These are phyloP conservation scores for Fusarium veterinarium DNA, from an alignment of 2,329 filamentous ascomycete species.

Conservation along the genomic window DNA sequence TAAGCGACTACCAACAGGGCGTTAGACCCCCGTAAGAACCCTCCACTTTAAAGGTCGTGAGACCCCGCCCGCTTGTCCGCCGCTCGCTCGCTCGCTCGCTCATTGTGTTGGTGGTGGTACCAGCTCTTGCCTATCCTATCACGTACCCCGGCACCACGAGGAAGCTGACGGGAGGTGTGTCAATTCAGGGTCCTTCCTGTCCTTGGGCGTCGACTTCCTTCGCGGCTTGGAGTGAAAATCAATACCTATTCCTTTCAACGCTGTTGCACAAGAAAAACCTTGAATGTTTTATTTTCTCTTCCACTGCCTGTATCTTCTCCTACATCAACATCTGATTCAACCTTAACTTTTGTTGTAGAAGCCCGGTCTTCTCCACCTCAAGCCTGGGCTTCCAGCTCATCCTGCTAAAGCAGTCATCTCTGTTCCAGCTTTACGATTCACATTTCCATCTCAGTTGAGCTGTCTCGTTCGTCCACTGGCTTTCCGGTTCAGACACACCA, in stretches of 20 bases:
- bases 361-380: constrained; percentile 3
- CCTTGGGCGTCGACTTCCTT: constrained; percentile 6
- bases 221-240: constrained; percentile 25
- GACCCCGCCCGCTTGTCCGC: constrained; percentile 28
- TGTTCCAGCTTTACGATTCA: not conserved
- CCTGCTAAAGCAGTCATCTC: constrained; percentile 3
- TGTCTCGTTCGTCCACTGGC: not conserved
- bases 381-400: constrained; percentile 9
- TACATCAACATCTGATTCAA: constrained; percentile 8
- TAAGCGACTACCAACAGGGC: constrained; percentile 16
- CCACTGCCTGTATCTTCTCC: not conserved
- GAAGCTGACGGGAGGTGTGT: constrained; percentile 23
- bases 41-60: constrained; percentile 7
- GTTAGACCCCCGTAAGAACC: constrained; percentile 17
- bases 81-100: not conserved
- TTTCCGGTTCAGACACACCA: not conserved
- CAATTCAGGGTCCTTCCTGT: constrained; percentile 43
- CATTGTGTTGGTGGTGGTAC: not conserved
- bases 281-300: constrained; percentile 8
- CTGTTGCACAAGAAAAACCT: constrained; percentile 26
- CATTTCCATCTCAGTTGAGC: not conserved
- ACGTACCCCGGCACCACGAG: constrained; percentile 19
- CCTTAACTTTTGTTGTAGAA: not conserved
- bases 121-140: constrained; percentile 12
- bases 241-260: constrained; percentile 32